Conservation (phyloP, 805 yeast species). For the Metschnikowia borealis region DNA sequence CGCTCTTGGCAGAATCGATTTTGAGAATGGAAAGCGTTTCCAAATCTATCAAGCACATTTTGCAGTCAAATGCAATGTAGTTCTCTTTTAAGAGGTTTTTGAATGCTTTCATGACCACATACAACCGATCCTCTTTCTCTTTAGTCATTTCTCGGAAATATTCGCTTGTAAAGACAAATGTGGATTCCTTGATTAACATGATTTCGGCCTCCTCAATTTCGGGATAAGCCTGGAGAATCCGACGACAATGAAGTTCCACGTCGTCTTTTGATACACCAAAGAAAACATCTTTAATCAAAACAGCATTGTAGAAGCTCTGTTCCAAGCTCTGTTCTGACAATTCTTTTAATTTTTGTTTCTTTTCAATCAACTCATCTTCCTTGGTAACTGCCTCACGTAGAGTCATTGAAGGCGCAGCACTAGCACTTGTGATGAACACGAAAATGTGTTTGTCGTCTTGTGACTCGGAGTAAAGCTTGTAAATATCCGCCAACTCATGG, state of each 20-base stretch:
- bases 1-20: conserved; percentile 9
- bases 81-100: conserved; percentile 30
- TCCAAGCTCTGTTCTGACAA: conserved; percentile 22
- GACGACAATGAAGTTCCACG: conserved; percentile 30
- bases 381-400: conserved; percentile 41
- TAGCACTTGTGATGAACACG: conserved; percentile 38
- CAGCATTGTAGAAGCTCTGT: conserved; percentile 46
- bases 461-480: conserved; percentile 59
- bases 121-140: conserved; percentile 42
- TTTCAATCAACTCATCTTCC: conserved; percentile 18
- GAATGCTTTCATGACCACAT: conserved; percentile 35
- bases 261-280: conserved; percentile 50
- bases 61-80: conserved; percentile 49
- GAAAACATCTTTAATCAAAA: conserved; percentile 49
- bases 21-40: conserved; percentile 17
- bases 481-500: conserved; percentile 61
- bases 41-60: conserved; percentile 41
- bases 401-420: conserved; percentile 40
- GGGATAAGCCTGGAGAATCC: conserved; percentile 21
- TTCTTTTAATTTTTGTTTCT: conserved; percentile 22
- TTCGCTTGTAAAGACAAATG: conserved; percentile 39
- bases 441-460: conserved; percentile 82
- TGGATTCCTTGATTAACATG: conserved; percentile 40
- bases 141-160: conserved; percentile 29
- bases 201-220: conserved; percentile 25